Percentiles rank a stretch among this genome's conserved stretches.
Evolutionary conservation across 179 eudicot genomes (phyloP).

Genomic region (Monotropa hypopitys): DNA sequence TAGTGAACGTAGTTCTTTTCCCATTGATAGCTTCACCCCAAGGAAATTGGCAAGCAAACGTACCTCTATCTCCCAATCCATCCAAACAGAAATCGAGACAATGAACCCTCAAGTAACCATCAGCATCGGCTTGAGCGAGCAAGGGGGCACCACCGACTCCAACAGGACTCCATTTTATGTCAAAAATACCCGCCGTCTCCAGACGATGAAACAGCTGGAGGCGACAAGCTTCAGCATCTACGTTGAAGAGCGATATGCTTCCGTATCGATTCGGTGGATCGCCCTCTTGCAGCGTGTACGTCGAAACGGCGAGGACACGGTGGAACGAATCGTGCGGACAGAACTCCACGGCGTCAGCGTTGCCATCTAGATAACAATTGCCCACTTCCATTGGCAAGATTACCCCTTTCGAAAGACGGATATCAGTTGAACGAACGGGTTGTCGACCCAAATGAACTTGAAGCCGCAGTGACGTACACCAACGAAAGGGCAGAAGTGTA

Average conservation of each 20-base stretch:
- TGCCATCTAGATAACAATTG: conserved; percentile 49
- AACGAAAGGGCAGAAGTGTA: too few relatives aligned
- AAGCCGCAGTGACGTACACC: too few relatives aligned
- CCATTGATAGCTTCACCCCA: neutral
- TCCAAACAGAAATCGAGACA: conserved; percentile 22
- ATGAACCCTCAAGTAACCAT: conserved; percentile 57
- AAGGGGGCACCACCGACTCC: conserved; percentile 25
- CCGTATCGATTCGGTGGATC: conserved; percentile 55
- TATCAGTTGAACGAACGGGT: too few relatives aligned
- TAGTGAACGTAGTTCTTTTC: neutral
- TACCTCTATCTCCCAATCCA: conserved; percentile 29
- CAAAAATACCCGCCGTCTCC: conserved; percentile 74
- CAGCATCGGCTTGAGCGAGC: conserved; percentile 94
- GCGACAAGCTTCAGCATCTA: conserved; percentile 30
- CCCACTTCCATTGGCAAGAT: conserved; percentile 52
- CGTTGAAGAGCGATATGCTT: conserved; percentile 63
- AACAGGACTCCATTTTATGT: conserved; percentile 69
- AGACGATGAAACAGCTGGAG: conserved; percentile 39
- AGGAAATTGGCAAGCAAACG: neutral
- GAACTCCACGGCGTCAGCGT: conserved; percentile 88
- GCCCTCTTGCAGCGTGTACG: conserved; percentile 72
- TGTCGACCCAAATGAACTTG: too few relatives aligned
- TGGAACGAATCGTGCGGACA: conserved; percentile 59
- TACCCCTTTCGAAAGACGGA: neutral
- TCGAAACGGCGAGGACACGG: conserved; percentile 59